A percentile compares a stretch with the other conserved stretches of the same genome.
phyloP scores from a whole-genome alignment of 495 filamentous ascomycete species.

The Penicillium lagena region DNA sequence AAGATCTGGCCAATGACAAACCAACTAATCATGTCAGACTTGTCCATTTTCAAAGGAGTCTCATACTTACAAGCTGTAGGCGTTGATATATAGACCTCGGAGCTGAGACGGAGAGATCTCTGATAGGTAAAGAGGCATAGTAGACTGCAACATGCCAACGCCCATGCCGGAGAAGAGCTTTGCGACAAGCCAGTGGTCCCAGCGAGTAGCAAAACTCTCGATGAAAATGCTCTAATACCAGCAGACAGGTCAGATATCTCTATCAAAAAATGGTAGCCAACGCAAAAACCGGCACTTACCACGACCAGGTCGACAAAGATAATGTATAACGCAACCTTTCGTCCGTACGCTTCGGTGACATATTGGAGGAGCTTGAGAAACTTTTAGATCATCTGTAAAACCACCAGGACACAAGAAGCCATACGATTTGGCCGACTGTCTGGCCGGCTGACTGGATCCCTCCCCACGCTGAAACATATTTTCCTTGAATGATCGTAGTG shows the following conservation, averaged over 20 bases:
- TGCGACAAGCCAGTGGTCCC: slow-evolving; percentile 34
- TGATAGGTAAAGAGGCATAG: slow-evolving; percentile 34
- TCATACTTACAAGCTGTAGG: slow-evolving; percentile 27
- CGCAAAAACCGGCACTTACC: neutral
- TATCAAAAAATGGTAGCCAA: no score
- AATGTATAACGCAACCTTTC: slow-evolving; percentile 24
- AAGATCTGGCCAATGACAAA: slow-evolving; percentile 35
- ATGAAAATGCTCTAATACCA: slow-evolving; percentile 25
- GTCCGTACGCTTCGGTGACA: slow-evolving; percentile 22
- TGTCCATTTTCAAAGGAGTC: no score
- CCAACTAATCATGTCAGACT: slow-evolving; percentile 16
- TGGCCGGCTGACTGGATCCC: slow-evolving; percentile 36
- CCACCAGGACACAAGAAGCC: neutral
- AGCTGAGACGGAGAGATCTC: slow-evolving; percentile 34
- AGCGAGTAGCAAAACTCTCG: slow-evolving; percentile 28
- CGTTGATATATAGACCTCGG: slow-evolving; percentile 33
- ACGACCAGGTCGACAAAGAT: slow-evolving; percentile 24
- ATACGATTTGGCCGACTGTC: slow-evolving; percentile 25
- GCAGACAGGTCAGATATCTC: no score
- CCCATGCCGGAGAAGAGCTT: slow-evolving; percentile 37
- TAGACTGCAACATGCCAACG: slow-evolving; percentile 36
- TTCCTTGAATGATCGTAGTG: slow-evolving; percentile 23
- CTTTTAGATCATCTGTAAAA: neutral
- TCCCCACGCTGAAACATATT: slow-evolving; percentile 35
- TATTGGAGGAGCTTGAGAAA: slow-evolving; percentile 23